phyloP scores from a whole-genome alignment of 768 basidiomycete species.

The Austroboletus eburneus region DNA sequence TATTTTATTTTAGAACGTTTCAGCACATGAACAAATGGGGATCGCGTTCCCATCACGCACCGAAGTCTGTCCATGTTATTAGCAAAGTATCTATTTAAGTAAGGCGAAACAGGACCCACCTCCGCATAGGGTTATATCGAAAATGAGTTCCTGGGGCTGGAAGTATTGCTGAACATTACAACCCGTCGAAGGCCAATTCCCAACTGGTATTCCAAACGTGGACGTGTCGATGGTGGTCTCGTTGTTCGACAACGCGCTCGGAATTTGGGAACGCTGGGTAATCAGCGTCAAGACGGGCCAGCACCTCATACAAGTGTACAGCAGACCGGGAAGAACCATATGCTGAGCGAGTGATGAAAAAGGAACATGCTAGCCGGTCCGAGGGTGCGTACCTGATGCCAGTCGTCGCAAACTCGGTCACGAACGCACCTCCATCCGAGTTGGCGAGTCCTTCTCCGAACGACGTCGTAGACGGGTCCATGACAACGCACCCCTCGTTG shows the following conservation, averaged over 20 bases:
- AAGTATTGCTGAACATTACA: constrained; percentile 56
- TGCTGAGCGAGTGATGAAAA: constrained; percentile 8
- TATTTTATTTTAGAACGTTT: constrained; percentile 10
- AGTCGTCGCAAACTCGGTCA: constrained; percentile 63
- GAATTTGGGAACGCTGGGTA: constrained; percentile 38
- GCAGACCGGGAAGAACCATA: constrained; percentile 32
- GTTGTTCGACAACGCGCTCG: constrained; percentile 44
- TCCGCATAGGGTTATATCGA: constrained; percentile 73
- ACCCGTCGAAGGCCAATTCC: constrained; percentile 57
- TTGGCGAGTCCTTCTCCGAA: constrained; percentile 66
- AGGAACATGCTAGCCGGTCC: background rate
- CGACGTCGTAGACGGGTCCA: constrained; percentile 48
- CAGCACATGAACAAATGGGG: constrained; percentile 11
- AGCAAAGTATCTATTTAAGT: constrained; percentile 12
- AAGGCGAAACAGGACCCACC: constrained; percentile 34
- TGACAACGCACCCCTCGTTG: constrained; percentile 64
- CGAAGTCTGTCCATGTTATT: constrained; percentile 26
- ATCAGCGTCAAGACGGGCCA: constrained; percentile 1
- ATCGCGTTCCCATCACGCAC: constrained; percentile 16
- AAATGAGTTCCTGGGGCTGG: constrained; percentile 59
- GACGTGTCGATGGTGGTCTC: constrained; percentile 50
- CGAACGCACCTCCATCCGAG: constrained; percentile 68
- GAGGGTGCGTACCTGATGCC: constrained; percentile 55
- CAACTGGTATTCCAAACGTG: constrained; percentile 61
- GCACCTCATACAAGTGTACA: background rate